Evolutionary conservation across 805 yeast genomes (phyloP).

Genomic region (Ogataea sp.): DNA sequence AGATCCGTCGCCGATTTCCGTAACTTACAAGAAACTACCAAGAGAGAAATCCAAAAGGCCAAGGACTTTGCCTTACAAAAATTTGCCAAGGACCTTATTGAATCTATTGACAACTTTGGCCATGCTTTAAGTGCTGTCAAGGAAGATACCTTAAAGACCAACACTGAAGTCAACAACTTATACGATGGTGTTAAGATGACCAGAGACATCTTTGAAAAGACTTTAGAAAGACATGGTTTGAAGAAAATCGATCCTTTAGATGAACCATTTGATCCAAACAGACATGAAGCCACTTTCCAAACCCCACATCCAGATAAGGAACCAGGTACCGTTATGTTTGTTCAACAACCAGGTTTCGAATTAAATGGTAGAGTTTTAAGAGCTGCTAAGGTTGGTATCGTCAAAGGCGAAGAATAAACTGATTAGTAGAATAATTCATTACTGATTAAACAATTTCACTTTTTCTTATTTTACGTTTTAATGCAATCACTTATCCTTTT

Average conservation of each 20-base stretch:
- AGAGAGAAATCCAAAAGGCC: conserved; percentile 79
- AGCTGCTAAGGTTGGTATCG: conserved; percentile 95
- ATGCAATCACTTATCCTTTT: too few species aligned
- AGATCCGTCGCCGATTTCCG: conserved; percentile 90
- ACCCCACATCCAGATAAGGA: conserved; percentile 79
- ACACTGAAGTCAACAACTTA: conserved; percentile 61
- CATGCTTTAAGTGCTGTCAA: conserved; percentile 73
- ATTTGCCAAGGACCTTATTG: conserved; percentile 83
- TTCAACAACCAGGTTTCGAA: conserved; percentile 84
- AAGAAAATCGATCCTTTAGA: conserved; percentile 76
- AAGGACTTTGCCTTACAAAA: conserved; percentile 87
- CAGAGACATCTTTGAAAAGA: conserved; percentile 75
- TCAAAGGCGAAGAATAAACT: conserved; percentile 43
- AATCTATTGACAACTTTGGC: conserved; percentile 83
- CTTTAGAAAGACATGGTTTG: conserved; percentile 73
- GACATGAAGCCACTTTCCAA: conserved; percentile 90
- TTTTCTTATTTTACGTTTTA: too few species aligned
- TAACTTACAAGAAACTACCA: conserved; percentile 83
- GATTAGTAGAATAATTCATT: too few species aligned
- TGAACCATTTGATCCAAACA: conserved; percentile 82
- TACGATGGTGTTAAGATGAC: conserved; percentile 91
- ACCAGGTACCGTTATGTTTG: conserved; percentile 88
- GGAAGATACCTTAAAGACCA: conserved; percentile 48
- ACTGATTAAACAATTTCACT: too few species aligned
- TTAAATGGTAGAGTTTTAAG: conserved; percentile 82